These are phyloP conservation scores for Tetrapisispora pingtungensis DNA, from an alignment of 805 yeast species.

Conservation along the genomic window DNA sequence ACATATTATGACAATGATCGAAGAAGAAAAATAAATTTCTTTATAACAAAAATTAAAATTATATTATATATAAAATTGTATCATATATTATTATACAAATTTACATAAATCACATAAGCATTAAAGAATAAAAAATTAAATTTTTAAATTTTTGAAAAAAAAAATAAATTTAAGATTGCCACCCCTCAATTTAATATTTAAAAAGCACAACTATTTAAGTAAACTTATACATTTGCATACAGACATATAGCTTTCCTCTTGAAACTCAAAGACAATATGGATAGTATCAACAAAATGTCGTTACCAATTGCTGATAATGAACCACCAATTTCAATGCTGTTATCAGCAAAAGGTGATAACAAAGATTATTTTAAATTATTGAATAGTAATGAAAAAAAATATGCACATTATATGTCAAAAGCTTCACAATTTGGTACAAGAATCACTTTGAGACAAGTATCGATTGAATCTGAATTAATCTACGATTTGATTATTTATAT, in stretches of 20 bases:
- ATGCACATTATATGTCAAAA: conserved; percentile 75
- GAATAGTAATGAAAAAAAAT: conserved; percentile 48
- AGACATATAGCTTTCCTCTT: neutral
- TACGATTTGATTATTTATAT: conserved; percentile 57
- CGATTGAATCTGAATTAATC: conserved; percentile 69
- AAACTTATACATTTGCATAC: too few species aligned
- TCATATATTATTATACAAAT: too few species aligned
- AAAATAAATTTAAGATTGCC: too few species aligned
- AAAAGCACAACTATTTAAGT: too few species aligned
- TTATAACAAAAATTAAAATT: neutral
- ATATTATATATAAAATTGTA: neutral
- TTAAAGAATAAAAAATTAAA: too few species aligned
- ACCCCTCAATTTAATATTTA: too few species aligned
- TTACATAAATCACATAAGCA: neutral
- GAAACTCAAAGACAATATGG: neutral
- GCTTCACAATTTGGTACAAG: conserved; percentile 82
- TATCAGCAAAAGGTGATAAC: conserved; percentile 56
- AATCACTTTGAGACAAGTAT: conserved; percentile 69
- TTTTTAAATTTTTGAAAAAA: too few species aligned
- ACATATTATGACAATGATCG: neutral
- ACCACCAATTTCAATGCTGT: conserved; percentile 61
- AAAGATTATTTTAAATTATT: conserved; percentile 56
- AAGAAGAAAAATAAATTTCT: neutral
- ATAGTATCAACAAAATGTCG: neutral
- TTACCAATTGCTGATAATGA: conserved; percentile 38